Evolutionary conservation across 2,329 filamentous ascomycete species (phyloP).

Genomic region (Aspergillus proliferans): DNA sequence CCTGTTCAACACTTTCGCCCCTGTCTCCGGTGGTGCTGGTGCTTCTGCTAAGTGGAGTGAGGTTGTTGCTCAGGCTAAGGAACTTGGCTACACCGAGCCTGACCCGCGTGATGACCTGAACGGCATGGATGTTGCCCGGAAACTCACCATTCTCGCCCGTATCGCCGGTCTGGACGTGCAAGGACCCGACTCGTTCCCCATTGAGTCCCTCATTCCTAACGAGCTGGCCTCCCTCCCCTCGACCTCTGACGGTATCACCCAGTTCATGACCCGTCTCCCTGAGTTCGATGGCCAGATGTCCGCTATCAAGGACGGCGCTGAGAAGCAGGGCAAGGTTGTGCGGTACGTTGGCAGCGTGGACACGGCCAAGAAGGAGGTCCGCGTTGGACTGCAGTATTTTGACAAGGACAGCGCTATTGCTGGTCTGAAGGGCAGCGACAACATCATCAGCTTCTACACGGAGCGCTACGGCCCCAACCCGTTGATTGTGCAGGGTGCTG

Average conservation of each 20-base stretch:
- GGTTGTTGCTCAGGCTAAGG: slow-evolving; percentile 87
- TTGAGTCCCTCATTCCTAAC: slow-evolving; percentile 85
- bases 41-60: slow-evolving; percentile 70
- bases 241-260: slow-evolving; percentile 54
- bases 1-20: slow-evolving; percentile 95
- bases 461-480: slow-evolving; percentile 88
- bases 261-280: slow-evolving; percentile 76
- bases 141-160: slow-evolving; percentile 88
- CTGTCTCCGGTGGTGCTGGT: slow-evolving; percentile 57
- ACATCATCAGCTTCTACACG: slow-evolving; percentile 98
- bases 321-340: slow-evolving; percentile 82
- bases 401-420: slow-evolving; percentile 87
- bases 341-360: slow-evolving; percentile 93
- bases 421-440: slow-evolving; percentile 91
- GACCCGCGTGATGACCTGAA: slow-evolving; percentile 83
- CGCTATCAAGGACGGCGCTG: slow-evolving; percentile 73
- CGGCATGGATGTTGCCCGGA: slow-evolving; percentile 85
- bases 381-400: slow-evolving; percentile 86
- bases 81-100: slow-evolving; percentile 85
- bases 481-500: slow-evolving; percentile 88
- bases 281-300: slow-evolving; percentile 90
- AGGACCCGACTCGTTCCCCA: slow-evolving; percentile 81
- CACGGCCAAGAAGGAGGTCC: slow-evolving; percentile 70
- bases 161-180: slow-evolving; percentile 75
- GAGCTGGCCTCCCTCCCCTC: slow-evolving; percentile 71